These are phyloP conservation scores for Hawksworthiomyces lignivorus DNA, from an alignment of 2,329 filamentous ascomycete species.

Conservation along the genomic window DNA sequence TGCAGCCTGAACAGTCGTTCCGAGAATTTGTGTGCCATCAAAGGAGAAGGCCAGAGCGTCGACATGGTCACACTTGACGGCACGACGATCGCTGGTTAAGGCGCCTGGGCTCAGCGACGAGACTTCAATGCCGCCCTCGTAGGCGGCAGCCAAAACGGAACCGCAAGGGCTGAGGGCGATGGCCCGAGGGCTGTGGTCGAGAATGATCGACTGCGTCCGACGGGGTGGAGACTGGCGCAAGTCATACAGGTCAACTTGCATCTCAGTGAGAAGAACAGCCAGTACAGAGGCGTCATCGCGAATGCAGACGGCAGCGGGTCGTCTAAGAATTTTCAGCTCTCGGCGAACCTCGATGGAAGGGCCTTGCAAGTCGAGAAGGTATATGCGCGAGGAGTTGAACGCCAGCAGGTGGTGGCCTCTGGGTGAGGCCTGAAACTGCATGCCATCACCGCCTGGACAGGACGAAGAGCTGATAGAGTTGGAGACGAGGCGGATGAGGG, in stretches of 20 bases:
- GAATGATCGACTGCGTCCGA: constrained; percentile 63
- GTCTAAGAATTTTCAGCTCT: constrained; percentile 71
- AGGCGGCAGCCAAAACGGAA: constrained; percentile 74
- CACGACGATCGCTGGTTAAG: constrained; percentile 58
- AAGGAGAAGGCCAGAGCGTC: constrained; percentile 68
- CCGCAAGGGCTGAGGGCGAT: constrained; percentile 77
- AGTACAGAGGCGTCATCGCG: constrained; percentile 69
- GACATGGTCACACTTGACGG: constrained; percentile 71
- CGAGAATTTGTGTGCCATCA: constrained; percentile 70
- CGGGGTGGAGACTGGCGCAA: constrained; percentile 57
- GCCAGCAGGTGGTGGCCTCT: constrained; percentile 67
- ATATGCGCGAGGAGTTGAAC: constrained; percentile 78
- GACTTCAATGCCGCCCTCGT: constrained; percentile 83
- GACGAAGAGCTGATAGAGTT: constrained; percentile 79
- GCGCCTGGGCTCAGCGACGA: constrained; percentile 62
- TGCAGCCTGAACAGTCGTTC: constrained; percentile 59
- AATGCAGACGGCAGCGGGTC: constrained; percentile 70
- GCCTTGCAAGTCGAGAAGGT: constrained; percentile 62
- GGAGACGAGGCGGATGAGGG: constrained; percentile 71
- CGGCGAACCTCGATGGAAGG: constrained; percentile 57
- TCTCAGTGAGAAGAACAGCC: constrained; percentile 72
- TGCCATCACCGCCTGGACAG: constrained; percentile 74
- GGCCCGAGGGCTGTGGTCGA: constrained; percentile 71
- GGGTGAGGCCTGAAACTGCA: constrained; percentile 75
- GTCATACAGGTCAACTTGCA: constrained; percentile 82